Evolutionary conservation across 2,329 filamentous ascomycete species (phyloP), one percentile per base, ranked within the genome.

Genomic region (Xylaria sp.): DNA sequence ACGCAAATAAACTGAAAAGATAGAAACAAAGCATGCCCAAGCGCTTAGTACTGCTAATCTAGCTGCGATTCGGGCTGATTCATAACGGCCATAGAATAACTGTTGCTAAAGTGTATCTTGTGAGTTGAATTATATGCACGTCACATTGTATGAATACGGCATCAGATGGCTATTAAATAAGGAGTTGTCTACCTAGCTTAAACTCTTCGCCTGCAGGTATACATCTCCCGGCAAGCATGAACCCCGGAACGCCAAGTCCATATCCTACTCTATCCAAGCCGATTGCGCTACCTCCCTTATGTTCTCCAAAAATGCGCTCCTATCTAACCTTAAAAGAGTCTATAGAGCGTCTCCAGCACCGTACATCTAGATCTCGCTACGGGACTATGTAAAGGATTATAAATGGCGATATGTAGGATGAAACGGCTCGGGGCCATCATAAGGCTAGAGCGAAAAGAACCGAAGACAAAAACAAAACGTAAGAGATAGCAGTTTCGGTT

Each of bases 181-280:
- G n/a, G 42, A 47, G 42, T 2, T 47, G 12, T 17, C 39, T 14
- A 42, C n/a, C 6, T 47, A 12, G 9, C 19, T 19, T 11, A 7
- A 51, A 51, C 48, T 27, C 39, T 24, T 42, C 21, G 19, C 32
- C 17, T 39, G n/a, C 34, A 36, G 51, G 17, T 42, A 45, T 45
- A 60, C 5, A n/a, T 2, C 19, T 66, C 42, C 17, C 21, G 48
- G 8, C 27, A n/a, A 32, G 51, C 11, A 27, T 63, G n/a, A 39
- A 9, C 19, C 27, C 65, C 54, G 1, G 39, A 64, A 64, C 65
- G 54, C 65, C 60, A 27, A 32, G 51, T 55, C 51, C 30, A 55
- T 12, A 27, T 55, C 34, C 12, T 17, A 8, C 39, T 61, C 24
- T 61, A 30, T 58, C 53, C 30, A 60, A 39, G 21, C 32, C 14